Evolutionary conservation across 2,329 filamentous ascomycete species (phyloP).

Genomic region (Calonectria ilicicola): DNA sequence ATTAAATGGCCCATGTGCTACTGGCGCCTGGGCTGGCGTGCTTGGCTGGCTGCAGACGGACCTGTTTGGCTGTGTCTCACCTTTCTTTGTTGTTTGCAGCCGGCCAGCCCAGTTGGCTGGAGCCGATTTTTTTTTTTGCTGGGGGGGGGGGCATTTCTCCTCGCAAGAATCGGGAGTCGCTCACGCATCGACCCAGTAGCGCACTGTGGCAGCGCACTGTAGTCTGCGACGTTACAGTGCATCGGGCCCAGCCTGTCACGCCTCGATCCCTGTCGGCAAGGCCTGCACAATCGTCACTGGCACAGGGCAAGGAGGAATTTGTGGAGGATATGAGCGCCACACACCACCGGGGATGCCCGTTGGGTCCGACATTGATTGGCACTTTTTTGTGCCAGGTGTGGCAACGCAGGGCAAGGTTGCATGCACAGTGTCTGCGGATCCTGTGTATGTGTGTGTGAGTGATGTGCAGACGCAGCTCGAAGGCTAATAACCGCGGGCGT

Average conservation of each 20-base stretch:
- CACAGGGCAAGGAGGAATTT: not conserved
- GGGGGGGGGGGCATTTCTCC: not conserved
- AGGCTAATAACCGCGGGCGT: slow-evolving; percentile 1
- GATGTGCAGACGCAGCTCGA: not conserved
- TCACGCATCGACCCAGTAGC: not conserved
- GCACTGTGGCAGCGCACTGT: slow-evolving; percentile 22
- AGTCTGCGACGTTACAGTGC: slow-evolving; percentile 27
- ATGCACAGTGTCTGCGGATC: slow-evolving; percentile 7
- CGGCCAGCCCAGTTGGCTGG: not conserved
- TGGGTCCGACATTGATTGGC: slow-evolving; percentile 21
- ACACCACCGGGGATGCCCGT: slow-evolving; percentile 9
- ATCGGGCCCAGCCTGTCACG: slow-evolving; percentile 15
- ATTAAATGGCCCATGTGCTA: not conserved
- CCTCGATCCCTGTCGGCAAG: not conserved
- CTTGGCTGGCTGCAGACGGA: not conserved
- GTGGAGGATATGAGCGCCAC: not conserved
- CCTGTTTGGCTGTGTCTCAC: slow-evolving; percentile 2
- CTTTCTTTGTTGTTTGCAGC: not conserved
- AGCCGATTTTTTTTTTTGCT: not conserved
- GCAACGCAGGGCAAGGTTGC: slow-evolving; percentile 8
- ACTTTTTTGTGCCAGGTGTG: slow-evolving; percentile 7
- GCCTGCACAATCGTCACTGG: not conserved
- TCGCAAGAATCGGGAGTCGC: no score
- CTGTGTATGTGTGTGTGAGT: not conserved
- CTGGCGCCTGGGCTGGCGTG: not conserved